These are phyloP conservation scores for Myochromella boudieri DNA, from an alignment of 768 basidiomycete genomes.

Conservation along the genomic window DNA sequence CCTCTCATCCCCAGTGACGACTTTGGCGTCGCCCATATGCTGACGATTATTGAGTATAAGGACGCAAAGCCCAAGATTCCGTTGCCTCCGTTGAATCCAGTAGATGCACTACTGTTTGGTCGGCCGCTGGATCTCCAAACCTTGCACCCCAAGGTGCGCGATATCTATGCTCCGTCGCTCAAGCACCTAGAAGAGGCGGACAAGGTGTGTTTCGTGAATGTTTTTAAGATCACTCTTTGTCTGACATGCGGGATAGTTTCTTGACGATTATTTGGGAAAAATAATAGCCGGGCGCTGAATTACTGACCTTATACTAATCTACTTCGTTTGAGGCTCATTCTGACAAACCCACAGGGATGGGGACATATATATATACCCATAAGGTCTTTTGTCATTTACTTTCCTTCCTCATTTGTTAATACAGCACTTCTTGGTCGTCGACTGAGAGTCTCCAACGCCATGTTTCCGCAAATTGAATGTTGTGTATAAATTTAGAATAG, in stretches of 20 bases:
- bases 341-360: no score
- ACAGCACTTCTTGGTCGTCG: no score
- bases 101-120: constrained; percentile 76
- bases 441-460: no score
- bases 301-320: no score
- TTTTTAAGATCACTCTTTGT: neutral
- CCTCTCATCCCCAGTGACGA: constrained; percentile 70
- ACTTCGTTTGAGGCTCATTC: no score
- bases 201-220: constrained; percentile 42
- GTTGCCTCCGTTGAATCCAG: constrained; percentile 49
- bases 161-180: constrained; percentile 70
- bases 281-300: constrained; percentile 8
- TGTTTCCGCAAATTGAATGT: no score
- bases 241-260: constrained; percentile 9
- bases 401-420: no score
- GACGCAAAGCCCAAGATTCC: constrained; percentile 38
- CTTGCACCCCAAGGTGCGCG: constrained; percentile 70
- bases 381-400: no score
- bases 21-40: constrained; percentile 84
- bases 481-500: no score
- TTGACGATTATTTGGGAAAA: constrained; percentile 19
- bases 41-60: constrained; percentile 80
- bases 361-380: no score
- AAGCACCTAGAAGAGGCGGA: constrained; percentile 80
- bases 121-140: constrained; percentile 55